Evolutionary conservation across 1,284 basidiomycete species (phyloP).

Genomic region (Boletus sp.): DNA sequence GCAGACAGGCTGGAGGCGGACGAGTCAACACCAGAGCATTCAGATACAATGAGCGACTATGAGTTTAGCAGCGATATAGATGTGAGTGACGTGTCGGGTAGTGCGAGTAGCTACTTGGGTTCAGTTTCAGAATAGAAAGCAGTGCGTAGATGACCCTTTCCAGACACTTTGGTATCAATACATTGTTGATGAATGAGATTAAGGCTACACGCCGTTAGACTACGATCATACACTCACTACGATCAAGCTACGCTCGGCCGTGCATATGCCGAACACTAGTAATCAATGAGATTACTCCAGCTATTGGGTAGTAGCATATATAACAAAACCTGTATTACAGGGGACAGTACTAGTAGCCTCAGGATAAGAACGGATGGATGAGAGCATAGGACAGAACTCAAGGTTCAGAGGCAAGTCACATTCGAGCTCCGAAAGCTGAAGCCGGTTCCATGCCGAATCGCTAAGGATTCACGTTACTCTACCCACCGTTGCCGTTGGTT

Average conservation of each 20-base stretch:
- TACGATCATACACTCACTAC: too few species aligned
- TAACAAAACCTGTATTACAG: too few species aligned
- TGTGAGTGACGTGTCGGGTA: slow-evolving; percentile 31
- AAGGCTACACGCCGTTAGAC: slow-evolving; percentile 5
- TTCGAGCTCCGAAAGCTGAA: neutral
- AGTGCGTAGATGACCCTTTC: slow-evolving; percentile 1
- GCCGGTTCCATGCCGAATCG: neutral
- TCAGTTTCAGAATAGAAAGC: slow-evolving; percentile 30
- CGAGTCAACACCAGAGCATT: slow-evolving; percentile 16
- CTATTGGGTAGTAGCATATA: too few species aligned
- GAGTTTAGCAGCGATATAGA: slow-evolving; percentile 56
- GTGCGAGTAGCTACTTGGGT: slow-evolving; percentile 30
- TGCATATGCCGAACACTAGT: too few species aligned
- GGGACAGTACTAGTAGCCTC: too few species aligned
- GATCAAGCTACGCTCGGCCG: too few species aligned
- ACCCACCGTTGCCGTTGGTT: neutral
- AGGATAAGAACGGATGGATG: too few species aligned
- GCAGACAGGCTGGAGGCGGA: slow-evolving; percentile 47
- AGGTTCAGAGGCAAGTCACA: too few species aligned
- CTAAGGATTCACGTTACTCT: neutral
- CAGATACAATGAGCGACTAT: slow-evolving; percentile 45
- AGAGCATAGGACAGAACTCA: too few species aligned
- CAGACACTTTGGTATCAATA: slow-evolving; percentile 10
- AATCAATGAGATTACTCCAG: too few species aligned
- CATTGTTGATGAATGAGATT: neutral